Percentiles rank a stretch among this genome's conserved stretches.
These are phyloP conservation scores for Lupinus albus DNA, from an alignment of 306 rosid species.

Conservation along the genomic window DNA sequence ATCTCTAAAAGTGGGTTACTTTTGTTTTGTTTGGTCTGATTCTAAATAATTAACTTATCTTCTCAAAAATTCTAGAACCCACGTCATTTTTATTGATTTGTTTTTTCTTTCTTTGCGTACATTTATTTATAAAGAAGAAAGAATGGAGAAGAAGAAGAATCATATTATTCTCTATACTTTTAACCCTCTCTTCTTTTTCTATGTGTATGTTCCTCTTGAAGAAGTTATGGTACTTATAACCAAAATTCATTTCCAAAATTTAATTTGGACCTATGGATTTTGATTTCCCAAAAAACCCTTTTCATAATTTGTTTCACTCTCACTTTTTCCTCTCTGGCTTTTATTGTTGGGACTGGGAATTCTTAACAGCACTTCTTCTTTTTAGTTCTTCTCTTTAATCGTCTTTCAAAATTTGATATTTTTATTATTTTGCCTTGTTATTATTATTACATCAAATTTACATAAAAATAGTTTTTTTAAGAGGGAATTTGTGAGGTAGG, in stretches of 20 bases:
- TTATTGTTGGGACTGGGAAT: conserved; percentile 97
- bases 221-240: conserved; percentile 65
- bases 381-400: conserved; percentile 57
- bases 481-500: conserved; percentile 38
- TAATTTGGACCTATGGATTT: conserved; percentile 57
- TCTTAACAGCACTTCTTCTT: conserved; percentile 87
- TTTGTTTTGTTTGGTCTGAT: conserved; percentile 24
- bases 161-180: not conserved
- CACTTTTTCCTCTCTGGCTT: conserved; percentile 73
- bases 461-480: not conserved
- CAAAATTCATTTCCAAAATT: conserved; percentile 11
- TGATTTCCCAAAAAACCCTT: conserved; percentile 49
- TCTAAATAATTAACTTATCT: conserved; percentile 24
- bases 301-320: conserved; percentile 49
- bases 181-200: not conserved
- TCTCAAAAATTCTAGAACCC: conserved; percentile 73
- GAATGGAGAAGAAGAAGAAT: conserved; percentile 21
- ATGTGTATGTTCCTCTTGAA: not conserved
- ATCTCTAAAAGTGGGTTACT: conserved; percentile 30
- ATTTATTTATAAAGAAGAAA: conserved; percentile 48
- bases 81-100: conserved; percentile 39
- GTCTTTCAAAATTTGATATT: no score
- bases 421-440: not conserved
- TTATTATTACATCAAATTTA: not conserved
- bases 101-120: not conserved